Conservation (phyloP, 176 grass and related monocot genomes). For the Bolboschoenus planiculmis region DNA sequence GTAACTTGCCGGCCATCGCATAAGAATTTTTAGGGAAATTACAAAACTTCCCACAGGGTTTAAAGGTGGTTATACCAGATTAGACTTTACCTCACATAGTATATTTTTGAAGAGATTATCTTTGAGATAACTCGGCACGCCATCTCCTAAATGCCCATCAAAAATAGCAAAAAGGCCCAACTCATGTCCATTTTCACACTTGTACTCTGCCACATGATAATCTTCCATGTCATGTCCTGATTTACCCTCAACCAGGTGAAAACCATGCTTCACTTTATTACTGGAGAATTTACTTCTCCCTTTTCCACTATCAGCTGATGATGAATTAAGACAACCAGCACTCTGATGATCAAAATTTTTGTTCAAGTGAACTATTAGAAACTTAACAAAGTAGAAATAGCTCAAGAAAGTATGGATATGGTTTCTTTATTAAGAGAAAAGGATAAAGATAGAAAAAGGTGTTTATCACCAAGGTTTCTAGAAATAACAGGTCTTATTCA, state of each 20-base stretch:
- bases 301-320: constrained; percentile 72
- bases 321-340: constrained; percentile 64
- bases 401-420: not conserved
- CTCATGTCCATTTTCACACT: constrained; percentile 62
- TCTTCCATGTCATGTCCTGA: constrained; percentile 99
- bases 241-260: constrained; percentile 95
- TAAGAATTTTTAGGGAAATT: not conserved
- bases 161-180: constrained; percentile 97
- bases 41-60: not conserved
- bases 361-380: not conserved
- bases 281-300: constrained; percentile 81
- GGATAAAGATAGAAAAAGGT: not conserved
- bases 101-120: constrained; percentile 89
- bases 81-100: constrained; percentile 52
- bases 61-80: constrained; percentile 1
- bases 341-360: constrained; percentile 30
- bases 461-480: not conserved
- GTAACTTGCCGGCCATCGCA: not conserved
- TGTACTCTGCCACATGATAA: constrained; percentile 91
- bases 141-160: constrained; percentile 89
- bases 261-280: constrained; percentile 87
- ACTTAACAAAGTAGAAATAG: not conserved
- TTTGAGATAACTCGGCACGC: constrained; percentile 85
- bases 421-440: not conserved
- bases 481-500: not conserved